These are phyloP conservation scores for Trichoderma atroviride DNA, from an alignment of 2,329 filamentous ascomycete genomes.

Conservation along the genomic window DNA sequence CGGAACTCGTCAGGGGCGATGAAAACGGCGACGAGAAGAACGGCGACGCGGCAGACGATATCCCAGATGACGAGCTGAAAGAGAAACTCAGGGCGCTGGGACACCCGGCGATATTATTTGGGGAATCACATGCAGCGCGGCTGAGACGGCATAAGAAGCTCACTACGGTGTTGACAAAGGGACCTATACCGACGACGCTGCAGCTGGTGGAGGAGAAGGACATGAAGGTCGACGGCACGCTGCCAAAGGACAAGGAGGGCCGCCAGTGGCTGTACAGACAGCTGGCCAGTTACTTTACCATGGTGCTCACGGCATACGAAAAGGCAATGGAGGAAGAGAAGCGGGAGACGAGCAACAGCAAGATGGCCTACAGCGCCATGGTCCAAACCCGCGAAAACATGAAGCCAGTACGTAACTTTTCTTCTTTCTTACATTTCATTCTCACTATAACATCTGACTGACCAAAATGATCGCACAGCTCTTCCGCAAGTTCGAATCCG, in stretches of 20 bases:
- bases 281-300: slow-evolving; percentile 91
- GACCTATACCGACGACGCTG: slow-evolving; percentile 85
- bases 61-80: slow-evolving; percentile 71
- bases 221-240: slow-evolving; percentile 75
- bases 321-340: slow-evolving; percentile 69
- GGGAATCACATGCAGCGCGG: slow-evolving; percentile 71
- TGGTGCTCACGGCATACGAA: slow-evolving; percentile 91
- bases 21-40: slow-evolving; percentile 42
- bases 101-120: slow-evolving; percentile 78
- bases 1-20: slow-evolving; percentile 61
- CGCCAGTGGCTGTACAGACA: slow-evolving; percentile 79
- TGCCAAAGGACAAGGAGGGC: slow-evolving; percentile 65
- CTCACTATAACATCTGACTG: background rate
- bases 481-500: slow-evolving; percentile 85
- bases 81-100: slow-evolving; percentile 69
- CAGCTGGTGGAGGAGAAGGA: slow-evolving; percentile 79
- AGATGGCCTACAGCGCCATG: slow-evolving; percentile 82
- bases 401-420: slow-evolving; percentile 59
- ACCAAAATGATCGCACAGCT: slow-evolving; percentile 49
- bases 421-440: background rate
- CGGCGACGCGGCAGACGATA: slow-evolving; percentile 60
- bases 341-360: slow-evolving; percentile 72
- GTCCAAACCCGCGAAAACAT: slow-evolving; percentile 85
- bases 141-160: slow-evolving; percentile 72
- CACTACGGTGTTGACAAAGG: slow-evolving; percentile 63